Base-by-base conservation (phyloP, 129 eudicot genomes). In the Heracleum sosnowskyi region DNA sequence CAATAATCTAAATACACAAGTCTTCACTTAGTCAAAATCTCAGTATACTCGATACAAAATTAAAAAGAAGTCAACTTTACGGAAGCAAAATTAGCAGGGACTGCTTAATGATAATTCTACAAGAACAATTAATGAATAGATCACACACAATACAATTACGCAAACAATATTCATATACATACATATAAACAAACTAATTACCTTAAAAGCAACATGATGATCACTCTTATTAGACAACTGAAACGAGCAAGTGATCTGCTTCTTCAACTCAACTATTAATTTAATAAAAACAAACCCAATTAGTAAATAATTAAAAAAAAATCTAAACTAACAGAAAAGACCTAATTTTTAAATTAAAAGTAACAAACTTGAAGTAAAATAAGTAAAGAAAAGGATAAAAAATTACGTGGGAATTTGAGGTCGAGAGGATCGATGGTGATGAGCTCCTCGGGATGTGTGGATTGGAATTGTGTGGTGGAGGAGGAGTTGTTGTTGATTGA, bases 141-240 rank as follows among this genome's bases (percentile, higher is more conserved):
- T 11, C 13, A 57, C 0, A 57, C 9, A n/a, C 13, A 4, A 9
- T 24, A 8, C 1, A 60, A 60, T 60, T 60, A 60, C 1, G 68
- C 3, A n/a, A 55, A 2, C 11, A 55, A 29, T 18, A 22, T 20
- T 57, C 33, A 60, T n/a, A 60, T 20, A 60, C 16, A 60, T 55
- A 55, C 5, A 53, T 1, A 28, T 0, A 62, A 0, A 2, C 62
- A 55, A 55, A 31, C 24, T 53, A 53, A 63, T 11, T 15, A 85
- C 88, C 91, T 87, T 87, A 79, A 87, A 87, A 81, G 91, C 91
- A 53, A 87, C 85, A 83, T 85, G 76, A 74, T 78, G 81, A 72
- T 85, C 88, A 16, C 85, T 85, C 79, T 82, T 87, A 77, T 87
- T 87, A 18, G 69, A 40, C 79, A 87, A 73, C 71, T 85, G 88